Conservation (phyloP, 2,329 filamentous ascomycete genomes). For the Dactylonectria estremocensis region DNA sequence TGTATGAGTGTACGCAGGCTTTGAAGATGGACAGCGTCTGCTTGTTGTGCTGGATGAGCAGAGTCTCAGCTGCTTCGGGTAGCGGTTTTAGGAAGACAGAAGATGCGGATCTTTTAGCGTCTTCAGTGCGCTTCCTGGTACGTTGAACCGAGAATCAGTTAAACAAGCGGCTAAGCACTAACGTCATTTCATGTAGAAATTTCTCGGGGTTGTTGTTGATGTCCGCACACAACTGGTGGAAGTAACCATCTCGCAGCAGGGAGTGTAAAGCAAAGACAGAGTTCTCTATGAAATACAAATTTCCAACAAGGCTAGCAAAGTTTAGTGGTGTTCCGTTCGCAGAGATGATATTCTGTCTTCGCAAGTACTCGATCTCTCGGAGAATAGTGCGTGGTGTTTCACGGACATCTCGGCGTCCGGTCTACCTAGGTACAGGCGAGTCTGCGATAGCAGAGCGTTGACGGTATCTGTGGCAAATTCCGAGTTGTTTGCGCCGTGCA, state of each 20-base stretch:
- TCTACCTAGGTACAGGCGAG: constrained; percentile 79
- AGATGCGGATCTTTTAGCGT: constrained; percentile 72
- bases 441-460: constrained; percentile 78
- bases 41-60: constrained; percentile 75
- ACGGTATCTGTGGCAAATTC: constrained; percentile 74
- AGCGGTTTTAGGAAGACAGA: constrained; percentile 76
- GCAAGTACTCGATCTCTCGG: constrained; percentile 85
- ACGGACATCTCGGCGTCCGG: constrained; percentile 77
- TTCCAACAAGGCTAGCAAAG: constrained; percentile 78
- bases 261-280: constrained; percentile 84
- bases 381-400: constrained; percentile 84
- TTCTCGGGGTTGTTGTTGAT: constrained; percentile 65
- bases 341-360: constrained; percentile 77
- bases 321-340: constrained; percentile 76
- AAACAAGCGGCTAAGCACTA: constrained; percentile 81
- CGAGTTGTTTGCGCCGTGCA: constrained; percentile 76
- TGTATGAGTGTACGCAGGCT: constrained; percentile 78
- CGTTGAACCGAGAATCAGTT: constrained; percentile 68
- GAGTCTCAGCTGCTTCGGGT: constrained; percentile 68
- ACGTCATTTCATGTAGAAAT: constrained; percentile 73
- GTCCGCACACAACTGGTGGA: constrained; percentile 72
- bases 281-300: constrained; percentile 84
- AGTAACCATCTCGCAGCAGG: constrained; percentile 79
- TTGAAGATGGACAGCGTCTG: constrained; percentile 77
- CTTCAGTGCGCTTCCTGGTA: constrained; percentile 61